A percentile compares a stretch with the other conserved stretches of the same genome.
phyloP scores from a whole-genome alignment of 1,284 basidiomycete species.

The Heterobasidion irregulare region DNA sequence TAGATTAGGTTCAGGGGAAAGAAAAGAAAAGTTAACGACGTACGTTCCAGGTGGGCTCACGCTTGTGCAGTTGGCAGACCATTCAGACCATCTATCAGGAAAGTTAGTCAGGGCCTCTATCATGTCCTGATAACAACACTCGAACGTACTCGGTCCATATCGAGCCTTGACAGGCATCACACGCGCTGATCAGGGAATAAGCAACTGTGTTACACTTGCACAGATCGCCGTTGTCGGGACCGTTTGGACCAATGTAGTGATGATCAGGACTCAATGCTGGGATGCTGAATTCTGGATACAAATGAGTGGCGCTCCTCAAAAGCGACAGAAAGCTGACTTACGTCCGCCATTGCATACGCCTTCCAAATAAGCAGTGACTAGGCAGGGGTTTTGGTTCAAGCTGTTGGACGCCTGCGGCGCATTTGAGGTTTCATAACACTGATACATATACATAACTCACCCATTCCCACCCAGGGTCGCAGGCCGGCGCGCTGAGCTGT shows the following conservation, averaged over 20 bases:
- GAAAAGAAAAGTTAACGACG: not conserved
- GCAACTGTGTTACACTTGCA: constrained; percentile 13
- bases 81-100: constrained; percentile 5
- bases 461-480: constrained; percentile 3
- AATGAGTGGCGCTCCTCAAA: not conserved
- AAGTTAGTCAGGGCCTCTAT: not conserved
- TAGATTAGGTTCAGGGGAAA: not conserved
- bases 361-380: constrained; percentile 3
- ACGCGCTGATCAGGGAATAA: constrained; percentile 14
- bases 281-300: constrained; percentile 5
- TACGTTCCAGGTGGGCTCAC: constrained; percentile 3
- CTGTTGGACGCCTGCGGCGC: constrained; percentile 4
- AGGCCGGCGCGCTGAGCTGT: not conserved
- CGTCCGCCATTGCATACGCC: constrained; percentile 5
- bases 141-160: constrained; percentile 6
- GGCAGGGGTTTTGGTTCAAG: constrained; percentile 7
- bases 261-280: not conserved
- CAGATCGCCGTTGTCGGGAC: not conserved
- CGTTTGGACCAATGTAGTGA: constrained; percentile 8
- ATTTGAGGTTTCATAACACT: not conserved
- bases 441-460: not conserved
- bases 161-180: constrained; percentile 9
- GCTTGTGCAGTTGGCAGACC: constrained; percentile 6
- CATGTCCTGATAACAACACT: too few relatives aligned
- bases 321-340: not conserved